Percentiles rank a stretch among this genome's conserved stretches.
phyloP scores from a whole-genome alignment of 805 yeast species.

The Teunomyces lycoperdinae region DNA sequence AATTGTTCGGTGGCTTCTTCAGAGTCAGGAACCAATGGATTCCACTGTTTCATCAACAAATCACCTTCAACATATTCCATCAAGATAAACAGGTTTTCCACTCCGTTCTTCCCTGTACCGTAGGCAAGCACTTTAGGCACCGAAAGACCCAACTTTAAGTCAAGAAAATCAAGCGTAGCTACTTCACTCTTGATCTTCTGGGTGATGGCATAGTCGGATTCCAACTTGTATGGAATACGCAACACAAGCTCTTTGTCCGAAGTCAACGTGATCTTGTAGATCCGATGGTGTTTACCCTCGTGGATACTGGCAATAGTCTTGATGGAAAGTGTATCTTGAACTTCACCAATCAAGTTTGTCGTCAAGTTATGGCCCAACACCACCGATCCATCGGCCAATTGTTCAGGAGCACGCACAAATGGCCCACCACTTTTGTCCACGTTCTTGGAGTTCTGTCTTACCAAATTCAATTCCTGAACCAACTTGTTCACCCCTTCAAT shows the following conservation, averaged over 20 bases:
- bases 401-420: conserved; percentile 28
- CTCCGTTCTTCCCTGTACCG: conserved; percentile 60
- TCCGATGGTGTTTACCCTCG: conserved; percentile 92
- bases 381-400: conserved; percentile 42
- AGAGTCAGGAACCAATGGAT: conserved; percentile 68
- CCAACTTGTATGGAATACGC: conserved; percentile 81
- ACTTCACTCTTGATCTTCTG: conserved; percentile 82
- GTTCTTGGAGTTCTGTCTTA: conserved; percentile 24
- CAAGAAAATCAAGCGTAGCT: conserved; percentile 86
- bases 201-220: conserved; percentile 60
- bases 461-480: conserved; percentile 44
- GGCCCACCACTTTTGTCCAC: conserved; percentile 21
- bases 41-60: conserved; percentile 85
- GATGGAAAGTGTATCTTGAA: conserved; percentile 44
- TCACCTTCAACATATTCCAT: conserved; percentile 81
- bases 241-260: conserved; percentile 63
- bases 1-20: conserved; percentile 49
- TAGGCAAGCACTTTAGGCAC: conserved; percentile 75
- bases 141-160: conserved; percentile 57
- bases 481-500: conserved; percentile 68
- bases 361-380: conserved; percentile 50
- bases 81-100: conserved; percentile 73
- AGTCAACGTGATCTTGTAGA: conserved; percentile 69
- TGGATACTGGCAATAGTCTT: conserved; percentile 79
- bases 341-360: conserved; percentile 41